These are phyloP conservation scores for Massarina eburnea DNA, from an alignment of 2,329 filamentous ascomycete species.

Conservation along the genomic window DNA sequence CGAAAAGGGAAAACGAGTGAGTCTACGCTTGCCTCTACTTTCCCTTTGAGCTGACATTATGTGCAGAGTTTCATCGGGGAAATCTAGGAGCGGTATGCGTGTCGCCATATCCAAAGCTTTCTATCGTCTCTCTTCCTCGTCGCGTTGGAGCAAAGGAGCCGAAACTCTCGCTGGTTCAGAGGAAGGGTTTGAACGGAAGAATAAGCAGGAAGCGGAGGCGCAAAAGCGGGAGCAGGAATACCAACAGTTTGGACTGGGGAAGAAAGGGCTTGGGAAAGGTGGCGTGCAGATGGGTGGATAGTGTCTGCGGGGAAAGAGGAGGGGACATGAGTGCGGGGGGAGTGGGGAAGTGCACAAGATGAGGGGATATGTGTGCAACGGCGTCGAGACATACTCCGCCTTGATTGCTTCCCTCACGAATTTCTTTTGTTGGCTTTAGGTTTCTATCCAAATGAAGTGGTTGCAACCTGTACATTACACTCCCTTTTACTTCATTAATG, in stretches of 20 bases:
- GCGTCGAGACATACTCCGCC: slow-evolving; percentile 1
- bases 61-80: neutral
- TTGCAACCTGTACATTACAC: neutral
- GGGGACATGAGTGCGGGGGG: neutral
- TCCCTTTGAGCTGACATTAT: neutral
- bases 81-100: slow-evolving; percentile 4
- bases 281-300: slow-evolving; percentile 13
- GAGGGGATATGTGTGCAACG: neutral
- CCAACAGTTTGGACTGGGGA: slow-evolving; percentile 5
- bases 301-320: neutral
- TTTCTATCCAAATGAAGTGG: neutral
- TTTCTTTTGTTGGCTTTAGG: neutral
- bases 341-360: neutral
- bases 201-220: slow-evolving; percentile 7
- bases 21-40: neutral
- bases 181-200: slow-evolving; percentile 11
- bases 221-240: slow-evolving; percentile 10
- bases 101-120: slow-evolving; percentile 11
- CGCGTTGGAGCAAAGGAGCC: slow-evolving; percentile 8
- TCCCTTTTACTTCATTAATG: neutral
- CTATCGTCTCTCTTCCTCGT: slow-evolving; percentile 10
- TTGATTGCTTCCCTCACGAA: neutral
- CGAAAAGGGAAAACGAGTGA: slow-evolving; percentile 4
- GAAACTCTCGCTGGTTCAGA: slow-evolving; percentile 6
- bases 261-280: slow-evolving; percentile 9